Evolutionary conservation across 495 filamentous ascomycete species (phyloP), one percentile per base, ranked within the genome.

Genomic region (Collariella sp.): DNA sequence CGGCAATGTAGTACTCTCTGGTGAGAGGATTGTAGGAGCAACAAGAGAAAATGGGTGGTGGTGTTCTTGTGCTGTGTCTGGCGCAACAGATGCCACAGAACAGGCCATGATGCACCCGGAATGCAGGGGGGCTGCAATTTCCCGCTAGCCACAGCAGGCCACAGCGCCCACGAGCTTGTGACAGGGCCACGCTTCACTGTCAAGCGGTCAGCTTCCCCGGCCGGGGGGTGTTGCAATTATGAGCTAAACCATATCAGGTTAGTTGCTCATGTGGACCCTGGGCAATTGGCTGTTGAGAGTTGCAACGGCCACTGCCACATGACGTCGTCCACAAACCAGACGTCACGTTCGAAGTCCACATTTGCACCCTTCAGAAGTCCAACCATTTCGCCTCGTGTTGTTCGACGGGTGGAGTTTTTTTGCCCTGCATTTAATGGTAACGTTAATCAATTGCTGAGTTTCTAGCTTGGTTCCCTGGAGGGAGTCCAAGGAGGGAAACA

Each of bases 241-340:
- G n/a, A n/a, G 40, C 46, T 56, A 56, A 38, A 11, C 46, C 39
- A 1, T 22, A 50, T 22, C 5, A 12, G 46, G 54, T 24, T 49
- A 49, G n/a, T n/a, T n/a, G n/a, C n/a, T n/a, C n/a, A n/a, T n/a
- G n/a, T n/a, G n/a, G n/a, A n/a, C n/a, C n/a, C n/a, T 16, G 0
- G 31, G 31, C 20, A 9, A 54, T 35, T 54, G 40, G 52, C 34
- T 26, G 35, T 24, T 36, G 11, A 13, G 11, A 12, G 23, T 2
- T 5, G 20, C 39, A 38, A 7, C 7, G 10, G 24, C 51, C 16
- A 55, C 16, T 16, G 54, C 52, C 54, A 40, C 47, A 57, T 57
- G 54, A 57, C 42, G 48, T 54, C 56, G 48, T 50, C 34, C 34
- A 56, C 31, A 20, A 12, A 13, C 29, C 18, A 18, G 16, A 15